Evolutionary conservation across 2,329 filamentous ascomycete genomes (phyloP).

Genomic region (Bimuria novae-zelandiae): DNA sequence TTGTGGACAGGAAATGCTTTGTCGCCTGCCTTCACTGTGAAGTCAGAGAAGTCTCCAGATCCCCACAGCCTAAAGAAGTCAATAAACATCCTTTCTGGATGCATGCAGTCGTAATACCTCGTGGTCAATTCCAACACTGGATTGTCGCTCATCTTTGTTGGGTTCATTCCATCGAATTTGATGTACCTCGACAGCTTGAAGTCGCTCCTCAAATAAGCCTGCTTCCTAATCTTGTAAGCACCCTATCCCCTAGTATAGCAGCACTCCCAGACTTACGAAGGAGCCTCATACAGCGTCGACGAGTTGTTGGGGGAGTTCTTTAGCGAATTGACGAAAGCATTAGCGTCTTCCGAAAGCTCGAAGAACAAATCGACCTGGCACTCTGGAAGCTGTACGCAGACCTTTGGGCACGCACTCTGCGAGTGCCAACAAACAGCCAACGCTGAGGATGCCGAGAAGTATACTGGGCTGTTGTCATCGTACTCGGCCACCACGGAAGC

Average conservation of each 20-base stretch:
- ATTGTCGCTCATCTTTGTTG: too few species aligned
- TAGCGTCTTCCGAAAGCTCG: slow-evolving; percentile 14
- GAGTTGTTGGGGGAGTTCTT: slow-evolving; percentile 9
- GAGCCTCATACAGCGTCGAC: slow-evolving; percentile 20
- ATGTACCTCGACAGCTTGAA: neutral
- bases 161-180: slow-evolving; percentile 16
- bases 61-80: slow-evolving; percentile 16
- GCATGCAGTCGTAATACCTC: slow-evolving; percentile 6
- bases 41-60: slow-evolving; percentile 25
- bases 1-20: slow-evolving; percentile 27
- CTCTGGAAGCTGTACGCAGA: slow-evolving; percentile 19
- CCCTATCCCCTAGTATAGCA: neutral
- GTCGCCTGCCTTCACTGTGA: slow-evolving; percentile 20
- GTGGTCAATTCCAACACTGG: too few species aligned
- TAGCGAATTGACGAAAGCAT: slow-evolving; percentile 15
- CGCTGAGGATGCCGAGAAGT: slow-evolving; percentile 17
- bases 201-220: slow-evolving; percentile 1
- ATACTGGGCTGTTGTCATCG: slow-evolving; percentile 19
- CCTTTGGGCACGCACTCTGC: slow-evolving; percentile 20
- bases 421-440: slow-evolving; percentile 19
- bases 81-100: neutral
- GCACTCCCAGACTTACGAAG: slow-evolving; percentile 9
- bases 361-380: slow-evolving; percentile 26
- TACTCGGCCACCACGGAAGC: too few species aligned
- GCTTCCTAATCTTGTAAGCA: slow-evolving; percentile 4